phyloP scores from a whole-genome alignment of 208 protist species.

The Polymyxa betae region DNA sequence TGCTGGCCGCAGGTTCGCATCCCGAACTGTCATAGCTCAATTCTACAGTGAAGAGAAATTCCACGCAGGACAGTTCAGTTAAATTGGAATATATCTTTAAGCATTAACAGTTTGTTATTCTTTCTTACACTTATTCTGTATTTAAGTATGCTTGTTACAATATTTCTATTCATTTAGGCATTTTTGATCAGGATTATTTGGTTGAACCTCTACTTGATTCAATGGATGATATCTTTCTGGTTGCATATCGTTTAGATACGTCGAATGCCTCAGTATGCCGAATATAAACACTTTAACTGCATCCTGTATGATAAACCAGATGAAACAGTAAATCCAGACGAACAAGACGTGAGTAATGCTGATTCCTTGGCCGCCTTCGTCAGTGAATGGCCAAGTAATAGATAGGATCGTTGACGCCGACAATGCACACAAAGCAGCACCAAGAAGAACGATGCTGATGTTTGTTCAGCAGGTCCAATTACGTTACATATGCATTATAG shows the following conservation, averaged over 20 bases:
- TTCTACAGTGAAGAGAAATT: conserved; percentile 53
- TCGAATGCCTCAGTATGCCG: not conserved
- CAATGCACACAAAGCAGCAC: conserved; percentile 12
- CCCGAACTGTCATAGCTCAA: conserved; percentile 59
- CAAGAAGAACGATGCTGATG: not conserved
- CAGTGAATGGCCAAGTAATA: conserved; percentile 28
- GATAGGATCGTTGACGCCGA: conserved; percentile 29
- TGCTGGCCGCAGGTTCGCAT: conserved; percentile 51
- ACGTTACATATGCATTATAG: not conserved
- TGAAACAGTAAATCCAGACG: conserved; percentile 46
- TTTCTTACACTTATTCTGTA: no score
- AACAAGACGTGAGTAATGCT: not conserved
- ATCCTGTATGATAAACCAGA: conserved; percentile 31
- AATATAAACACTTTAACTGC: not conserved
- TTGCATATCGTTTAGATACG: not conserved
- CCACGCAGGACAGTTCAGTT: not conserved
- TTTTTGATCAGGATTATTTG: not conserved
- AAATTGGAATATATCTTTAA: not conserved
- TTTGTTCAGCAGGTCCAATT: not conserved
- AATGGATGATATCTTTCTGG: no score
- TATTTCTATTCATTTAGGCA: not conserved
- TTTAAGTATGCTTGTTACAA: no score
- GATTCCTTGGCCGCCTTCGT: not conserved
- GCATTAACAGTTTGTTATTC: no score
- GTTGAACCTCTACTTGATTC: not conserved